phyloP scores from a whole-genome alignment of 164 flowering plant species.

The Euptelea pleiosperma region DNA sequence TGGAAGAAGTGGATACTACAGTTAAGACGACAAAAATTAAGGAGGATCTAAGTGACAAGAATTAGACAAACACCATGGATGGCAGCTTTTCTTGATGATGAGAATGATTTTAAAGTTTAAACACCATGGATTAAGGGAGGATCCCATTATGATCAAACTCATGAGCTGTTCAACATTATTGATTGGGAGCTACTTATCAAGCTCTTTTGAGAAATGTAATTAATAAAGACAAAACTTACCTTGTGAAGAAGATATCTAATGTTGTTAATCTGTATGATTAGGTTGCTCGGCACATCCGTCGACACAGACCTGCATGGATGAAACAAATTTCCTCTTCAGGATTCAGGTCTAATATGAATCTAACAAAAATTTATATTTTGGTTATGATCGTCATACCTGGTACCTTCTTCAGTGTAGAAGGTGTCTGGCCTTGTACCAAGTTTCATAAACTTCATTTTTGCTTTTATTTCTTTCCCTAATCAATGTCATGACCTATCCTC shows the following conservation, averaged over 20 bases:
- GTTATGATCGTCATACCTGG: conserved; percentile 54
- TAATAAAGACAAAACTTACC: conserved; percentile 38
- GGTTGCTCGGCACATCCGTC: conserved; percentile 64
- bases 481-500: conserved; percentile 10
- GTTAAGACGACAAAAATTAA: no score
- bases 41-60: no score
- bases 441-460: conserved; percentile 94
- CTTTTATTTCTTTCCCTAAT: conserved; percentile 7
- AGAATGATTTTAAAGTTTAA: no score
- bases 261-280: conserved; percentile 54
- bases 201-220: neutral
- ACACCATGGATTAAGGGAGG: no score
- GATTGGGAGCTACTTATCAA: neutral
- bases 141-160: no score
- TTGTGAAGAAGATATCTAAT: conserved; percentile 67
- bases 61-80: no score
- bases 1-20: conserved; percentile 70
- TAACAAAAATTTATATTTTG: no score
- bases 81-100: no score
- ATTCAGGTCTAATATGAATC: no score
- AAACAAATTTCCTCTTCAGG: no score
- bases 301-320: conserved; percentile 51
- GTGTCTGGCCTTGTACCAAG: conserved; percentile 79
- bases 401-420: conserved; percentile 74
- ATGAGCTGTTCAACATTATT: no score